Base-by-base conservation (phyloP, 2,329 filamentous ascomycete species). In the Alternaria arbusti region DNA sequence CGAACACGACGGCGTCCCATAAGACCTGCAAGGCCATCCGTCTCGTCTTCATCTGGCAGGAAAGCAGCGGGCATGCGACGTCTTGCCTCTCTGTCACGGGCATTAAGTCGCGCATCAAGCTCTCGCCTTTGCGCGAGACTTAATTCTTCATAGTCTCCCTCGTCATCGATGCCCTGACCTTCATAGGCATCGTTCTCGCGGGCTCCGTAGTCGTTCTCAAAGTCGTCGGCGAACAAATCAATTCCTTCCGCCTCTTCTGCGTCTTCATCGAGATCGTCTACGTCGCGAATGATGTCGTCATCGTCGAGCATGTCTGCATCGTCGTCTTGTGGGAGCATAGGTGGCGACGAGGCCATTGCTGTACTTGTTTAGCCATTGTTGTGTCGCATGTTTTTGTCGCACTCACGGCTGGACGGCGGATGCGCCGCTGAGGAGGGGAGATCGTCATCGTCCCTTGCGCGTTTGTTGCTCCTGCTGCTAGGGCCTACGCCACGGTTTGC, bases 1-100 rank as follows among this genome's bases (percentile, higher is more conserved):
- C 93, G 90, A 69, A 95, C 89, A 58, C 94, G 90, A 22, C 92
- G 93, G 79, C 97, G 94, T 25, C 90, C 89, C 22, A 93, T 93
- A 22, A 98, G 85, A 76, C 98, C 94, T 65, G 94, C 86, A 60
- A 96, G 88, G 54, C 89, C 91, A 69, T 96, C 94, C 9, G 95
- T 93, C 4, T 96, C 93, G 64, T 95, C 93, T 30, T 97, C 95
- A 30, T 91, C 91, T 7, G 89, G 88, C 43, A 95, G 82, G 73
- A 93, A 95, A 7, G 91, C 92, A 26, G 87, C 87, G 3, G 91
- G 91, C 74, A 92, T 88, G 51, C 87, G 84, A 69, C 90, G 87
- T 67, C 74, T 88, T 83, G 59, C 90, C 72, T 93, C 90, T 60
- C 88, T 85, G 78, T 96, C 92, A 79, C 92, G 87, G 65, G 89